phyloP scores from a whole-genome alignment of 139 green algal genomes.

The Coelastrella sp. region DNA sequence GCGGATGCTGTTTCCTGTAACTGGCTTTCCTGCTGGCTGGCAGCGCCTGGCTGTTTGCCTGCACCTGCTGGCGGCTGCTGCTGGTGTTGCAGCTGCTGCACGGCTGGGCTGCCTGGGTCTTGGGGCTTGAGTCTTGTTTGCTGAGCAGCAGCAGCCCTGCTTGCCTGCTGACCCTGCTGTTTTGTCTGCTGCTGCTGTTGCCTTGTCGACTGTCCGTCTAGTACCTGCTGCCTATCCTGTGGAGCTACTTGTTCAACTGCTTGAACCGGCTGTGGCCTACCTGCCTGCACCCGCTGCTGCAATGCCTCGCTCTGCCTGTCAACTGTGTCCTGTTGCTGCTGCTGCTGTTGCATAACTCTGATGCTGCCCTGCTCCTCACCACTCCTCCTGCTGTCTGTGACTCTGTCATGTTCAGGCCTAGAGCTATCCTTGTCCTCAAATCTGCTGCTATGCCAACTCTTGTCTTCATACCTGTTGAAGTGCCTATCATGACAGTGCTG shows the following conservation, averaged over 20 bases:
- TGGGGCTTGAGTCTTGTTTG: not conserved
- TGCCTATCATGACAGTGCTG: no score
- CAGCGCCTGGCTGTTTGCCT: not conserved
- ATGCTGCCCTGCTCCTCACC: not conserved
- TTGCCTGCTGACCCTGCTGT: not conserved
- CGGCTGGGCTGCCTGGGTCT: not conserved
- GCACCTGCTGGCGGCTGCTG: not conserved
- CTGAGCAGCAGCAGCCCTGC: not conserved
- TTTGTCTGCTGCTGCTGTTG: conserved; percentile 12
- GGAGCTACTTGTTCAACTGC: no score
- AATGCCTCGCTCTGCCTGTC: not conserved
- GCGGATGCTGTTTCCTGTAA: not conserved
- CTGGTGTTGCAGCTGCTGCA: conserved; percentile 11
- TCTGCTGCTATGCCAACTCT: no score
- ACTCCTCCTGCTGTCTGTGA: not conserved
- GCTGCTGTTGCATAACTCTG: not conserved
- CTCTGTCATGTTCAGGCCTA: no score
- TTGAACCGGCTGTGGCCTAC: no score
- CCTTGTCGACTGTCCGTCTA: not conserved
- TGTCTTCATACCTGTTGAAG: no score
- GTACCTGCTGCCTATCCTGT: not conserved
- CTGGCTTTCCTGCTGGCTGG: not conserved
- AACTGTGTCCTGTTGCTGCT: not conserved
- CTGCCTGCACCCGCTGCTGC: not conserved
- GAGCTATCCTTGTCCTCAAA: no score